phyloP scores from a whole-genome alignment of 345 rosid genomes.

The Leavenworthia alabamica region DNA sequence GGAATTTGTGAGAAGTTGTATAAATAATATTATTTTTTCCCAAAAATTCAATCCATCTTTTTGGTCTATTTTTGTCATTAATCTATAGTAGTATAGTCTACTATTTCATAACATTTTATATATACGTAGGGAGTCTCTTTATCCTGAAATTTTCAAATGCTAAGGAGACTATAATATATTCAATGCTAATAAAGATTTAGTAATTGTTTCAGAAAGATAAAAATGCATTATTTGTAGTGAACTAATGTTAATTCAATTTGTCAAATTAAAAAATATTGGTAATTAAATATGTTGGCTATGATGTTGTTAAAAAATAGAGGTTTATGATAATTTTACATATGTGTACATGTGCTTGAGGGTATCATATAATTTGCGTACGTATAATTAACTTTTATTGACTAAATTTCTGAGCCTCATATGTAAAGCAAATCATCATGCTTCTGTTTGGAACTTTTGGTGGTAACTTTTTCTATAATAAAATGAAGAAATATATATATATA shows the following conservation, averaged over 20 bases:
- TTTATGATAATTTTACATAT: background rate
- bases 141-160: background rate
- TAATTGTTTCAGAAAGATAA: background rate
- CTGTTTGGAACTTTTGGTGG: background rate
- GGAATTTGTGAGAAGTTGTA: background rate
- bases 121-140: background rate
- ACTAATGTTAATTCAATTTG: background rate
- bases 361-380: background rate
- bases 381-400: background rate
- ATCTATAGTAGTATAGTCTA: background rate
- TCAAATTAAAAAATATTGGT: background rate
- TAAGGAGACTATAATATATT: background rate
- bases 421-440: background rate
- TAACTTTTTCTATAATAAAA: conserved; percentile 9
- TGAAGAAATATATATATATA: background rate
- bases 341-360: background rate
- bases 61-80: background rate
- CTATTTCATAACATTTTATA: background rate
- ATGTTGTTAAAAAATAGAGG: background rate
- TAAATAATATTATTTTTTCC: background rate
- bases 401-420: background rate
- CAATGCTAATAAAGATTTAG: background rate
- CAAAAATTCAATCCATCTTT: background rate
- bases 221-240: background rate
- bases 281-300: too few relatives aligned